phyloP scores from a whole-genome alignment of 2,329 filamentous ascomycete genomes.

The Mycocentrospora acerina region DNA sequence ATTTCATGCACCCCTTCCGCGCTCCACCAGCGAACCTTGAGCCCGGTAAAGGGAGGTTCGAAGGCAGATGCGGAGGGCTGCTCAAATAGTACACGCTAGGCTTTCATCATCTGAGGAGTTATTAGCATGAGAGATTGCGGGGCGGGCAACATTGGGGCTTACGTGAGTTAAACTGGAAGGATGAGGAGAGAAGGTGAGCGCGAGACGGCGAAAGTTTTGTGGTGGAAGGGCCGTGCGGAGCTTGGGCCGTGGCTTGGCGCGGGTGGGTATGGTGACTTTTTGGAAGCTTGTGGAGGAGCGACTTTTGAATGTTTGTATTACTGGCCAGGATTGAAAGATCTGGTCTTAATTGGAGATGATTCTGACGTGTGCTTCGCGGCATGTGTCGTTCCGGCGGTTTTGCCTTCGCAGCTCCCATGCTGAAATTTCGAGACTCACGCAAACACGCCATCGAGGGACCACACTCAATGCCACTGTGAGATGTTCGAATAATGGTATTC shows the following conservation, averaged over 20 bases:
- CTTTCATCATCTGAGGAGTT: slow-evolving; percentile 91
- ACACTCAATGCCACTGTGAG: slow-evolving; percentile 9
- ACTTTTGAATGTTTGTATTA: background rate
- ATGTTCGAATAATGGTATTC: slow-evolving; percentile 11
- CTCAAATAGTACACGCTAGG: slow-evolving; percentile 94
- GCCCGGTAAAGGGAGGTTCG: slow-evolving; percentile 85
- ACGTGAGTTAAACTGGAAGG: slow-evolving; percentile 99
- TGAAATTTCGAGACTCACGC: slow-evolving; percentile 36
- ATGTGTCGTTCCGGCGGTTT: slow-evolving; percentile 11
- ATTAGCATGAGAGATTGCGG: slow-evolving; percentile 23
- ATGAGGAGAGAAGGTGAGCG: slow-evolving; percentile 61
- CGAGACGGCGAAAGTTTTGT: slow-evolving; percentile 38
- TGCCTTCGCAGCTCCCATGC: slow-evolving; percentile 33
- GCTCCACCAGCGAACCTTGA: slow-evolving; percentile 74
- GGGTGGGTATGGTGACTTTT: background rate
- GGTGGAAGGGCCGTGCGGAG: slow-evolving; percentile 17
- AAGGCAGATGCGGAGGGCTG: slow-evolving; percentile 65
- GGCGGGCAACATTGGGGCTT: slow-evolving; percentile 50
- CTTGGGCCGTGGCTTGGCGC: slow-evolving; percentile 21
- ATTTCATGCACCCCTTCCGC: slow-evolving; percentile 79
- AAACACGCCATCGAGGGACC: slow-evolving; percentile 34
- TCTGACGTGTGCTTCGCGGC: slow-evolving; percentile 18
- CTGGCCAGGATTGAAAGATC: background rate
- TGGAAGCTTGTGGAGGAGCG: background rate
- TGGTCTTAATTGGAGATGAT: slow-evolving; percentile 18